Base-by-base conservation (phyloP, 768 basidiomycete species). In the Termitomyces sp. region DNA sequence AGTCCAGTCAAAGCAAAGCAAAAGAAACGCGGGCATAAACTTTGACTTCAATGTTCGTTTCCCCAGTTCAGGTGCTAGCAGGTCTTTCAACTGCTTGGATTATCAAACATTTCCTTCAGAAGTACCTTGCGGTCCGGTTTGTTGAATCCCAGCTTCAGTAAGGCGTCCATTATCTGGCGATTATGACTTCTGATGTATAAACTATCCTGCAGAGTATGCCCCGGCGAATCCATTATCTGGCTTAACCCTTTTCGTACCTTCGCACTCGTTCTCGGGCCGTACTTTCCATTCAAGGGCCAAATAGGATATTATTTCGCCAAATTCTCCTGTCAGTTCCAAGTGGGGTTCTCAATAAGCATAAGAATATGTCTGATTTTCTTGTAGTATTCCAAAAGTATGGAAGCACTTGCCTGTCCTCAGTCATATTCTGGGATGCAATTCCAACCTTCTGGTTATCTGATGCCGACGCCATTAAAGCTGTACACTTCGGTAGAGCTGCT, bases 401-500 rank as follows among this genome's bases (percentile, higher is more conserved):
- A 27, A 73, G 71, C 55, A 81, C 79, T 0, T 68, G 67, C 20
- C 61, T 79, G 20, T 71, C 72, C 12, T 74, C 79, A 6, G 67
- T 78, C 27, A 50, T 56, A 1, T 55, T 80, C 43, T 69, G 62
- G 62, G 51, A 62, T 9, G 66, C 71, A 26, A 68, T 63, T 12
- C 74, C 68, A 0, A 66, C 66, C 10, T 73, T 74, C 57, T 82
- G 78, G 76, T 34, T 82, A 16, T 69, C 76, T 14, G 81, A 82
- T 48, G 68, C 74, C 1, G 75, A 80, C 33, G 75, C 77, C 7
- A 60, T 80, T 26, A 77, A 76, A 54, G 55, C 63, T 3, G 62
- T 80, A 22, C 64, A 63, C 12, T 63, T 67, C 0, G 72, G 75
- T 39, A 62, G 76, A 22, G 60, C 60, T 26, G 63, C 71, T 4